phyloP scores from a whole-genome alignment of 139 green algal species.

The Micractinium conductrix region DNA sequence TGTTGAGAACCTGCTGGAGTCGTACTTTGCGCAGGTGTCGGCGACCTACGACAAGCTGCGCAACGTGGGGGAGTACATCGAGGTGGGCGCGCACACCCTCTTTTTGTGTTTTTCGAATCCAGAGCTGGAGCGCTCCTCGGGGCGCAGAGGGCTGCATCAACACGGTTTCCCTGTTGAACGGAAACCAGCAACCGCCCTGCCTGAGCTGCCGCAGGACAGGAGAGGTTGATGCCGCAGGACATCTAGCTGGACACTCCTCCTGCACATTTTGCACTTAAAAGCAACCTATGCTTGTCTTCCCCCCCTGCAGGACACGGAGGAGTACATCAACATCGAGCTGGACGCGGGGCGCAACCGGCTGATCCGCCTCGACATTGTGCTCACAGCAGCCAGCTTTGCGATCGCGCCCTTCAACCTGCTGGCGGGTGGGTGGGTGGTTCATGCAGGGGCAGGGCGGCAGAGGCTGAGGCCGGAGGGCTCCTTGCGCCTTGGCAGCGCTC shows the following conservation, averaged over 20 bases:
- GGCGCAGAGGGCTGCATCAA: not conserved
- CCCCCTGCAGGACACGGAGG: conserved; percentile 58
- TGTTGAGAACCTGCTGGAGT: conserved; percentile 72
- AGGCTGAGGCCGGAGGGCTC: not conserved
- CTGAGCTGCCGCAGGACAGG: too few relatives aligned
- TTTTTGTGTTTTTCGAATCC: too few relatives aligned
- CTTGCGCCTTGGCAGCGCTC: not conserved
- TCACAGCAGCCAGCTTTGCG: conserved; percentile 71
- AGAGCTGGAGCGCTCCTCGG: conserved; percentile 5
- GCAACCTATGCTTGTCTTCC: too few relatives aligned
- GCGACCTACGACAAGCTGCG: conserved; percentile 71
- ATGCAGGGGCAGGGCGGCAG: too few relatives aligned
- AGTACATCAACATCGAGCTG: conserved; percentile 77
- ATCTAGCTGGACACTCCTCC: too few relatives aligned
- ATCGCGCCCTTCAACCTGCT: conserved; percentile 74
- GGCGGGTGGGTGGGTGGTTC: conserved; percentile 53
- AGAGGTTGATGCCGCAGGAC: too few relatives aligned
- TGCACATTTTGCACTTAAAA: too few relatives aligned
- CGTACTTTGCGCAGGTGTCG: conserved; percentile 77
- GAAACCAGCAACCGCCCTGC: too few relatives aligned
- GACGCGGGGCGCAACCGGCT: conserved; percentile 64
- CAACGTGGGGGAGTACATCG: conserved; percentile 70
- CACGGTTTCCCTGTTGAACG: not conserved
- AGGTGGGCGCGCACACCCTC: conserved; percentile 46
- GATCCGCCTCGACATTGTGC: conserved; percentile 75